These are phyloP conservation scores for Iris macrosiphon DNA, from an alignment of 106 monocot genomes.

Conservation along the genomic window DNA sequence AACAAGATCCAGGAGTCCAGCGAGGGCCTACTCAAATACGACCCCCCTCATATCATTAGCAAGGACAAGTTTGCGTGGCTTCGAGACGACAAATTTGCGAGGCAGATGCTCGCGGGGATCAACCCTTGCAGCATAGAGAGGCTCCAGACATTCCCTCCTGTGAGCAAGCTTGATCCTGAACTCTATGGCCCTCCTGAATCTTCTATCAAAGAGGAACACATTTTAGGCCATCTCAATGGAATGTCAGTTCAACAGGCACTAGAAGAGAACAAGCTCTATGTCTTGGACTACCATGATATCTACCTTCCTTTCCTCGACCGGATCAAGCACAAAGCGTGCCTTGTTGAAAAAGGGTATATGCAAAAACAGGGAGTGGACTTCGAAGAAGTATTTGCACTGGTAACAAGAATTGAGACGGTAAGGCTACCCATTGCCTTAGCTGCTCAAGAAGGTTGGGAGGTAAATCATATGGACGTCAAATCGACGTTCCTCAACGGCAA, in stretches of 20 bases:
- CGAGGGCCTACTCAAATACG: constrained; percentile 53
- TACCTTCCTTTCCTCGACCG: constrained; percentile 84
- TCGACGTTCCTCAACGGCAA: too few species aligned
- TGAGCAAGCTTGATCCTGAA: constrained; percentile 81
- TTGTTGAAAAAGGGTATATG: too few species aligned
- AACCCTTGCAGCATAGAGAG: constrained; percentile 87
- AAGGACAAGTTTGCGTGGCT: constrained; percentile 98
- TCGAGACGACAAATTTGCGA: constrained; percentile 88
- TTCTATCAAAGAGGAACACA: constrained; percentile 78
- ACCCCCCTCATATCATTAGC: constrained; percentile 68
- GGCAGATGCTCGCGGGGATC: constrained; percentile 80
- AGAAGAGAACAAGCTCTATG: constrained; percentile 64
- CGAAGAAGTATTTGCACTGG: too few species aligned
- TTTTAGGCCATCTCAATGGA: constrained; percentile 65
- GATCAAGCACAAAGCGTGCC: too few species aligned
- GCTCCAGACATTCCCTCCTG: constrained; percentile 77
- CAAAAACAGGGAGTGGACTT: too few species aligned
- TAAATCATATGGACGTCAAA: too few species aligned
- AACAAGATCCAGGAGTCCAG: constrained; percentile 44
- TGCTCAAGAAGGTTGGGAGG: too few species aligned
- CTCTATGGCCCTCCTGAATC: constrained; percentile 78
- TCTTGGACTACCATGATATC: constrained; percentile 75
- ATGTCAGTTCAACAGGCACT: constrained; percentile 89
- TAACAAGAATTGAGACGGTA: too few species aligned
- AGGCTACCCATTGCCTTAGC: too few species aligned